Evolutionary conservation across 2,329 filamentous ascomycete species (phyloP).

Genomic region (Alternaria conjuncta): DNA sequence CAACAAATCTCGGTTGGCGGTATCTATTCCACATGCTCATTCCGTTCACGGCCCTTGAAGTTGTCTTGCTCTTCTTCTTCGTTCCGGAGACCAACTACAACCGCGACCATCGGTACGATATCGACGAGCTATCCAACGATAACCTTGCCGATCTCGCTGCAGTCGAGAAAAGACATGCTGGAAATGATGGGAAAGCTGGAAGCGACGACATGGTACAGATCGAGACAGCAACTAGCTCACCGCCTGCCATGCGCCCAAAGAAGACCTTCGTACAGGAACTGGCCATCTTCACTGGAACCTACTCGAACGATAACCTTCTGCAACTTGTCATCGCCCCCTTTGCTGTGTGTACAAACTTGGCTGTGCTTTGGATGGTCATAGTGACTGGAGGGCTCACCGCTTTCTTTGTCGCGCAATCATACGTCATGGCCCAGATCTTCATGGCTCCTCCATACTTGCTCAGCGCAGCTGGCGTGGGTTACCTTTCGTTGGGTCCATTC

Average conservation of each 20-base stretch:
- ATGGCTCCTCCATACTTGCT: slow-evolving; percentile 56
- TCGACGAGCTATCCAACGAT: slow-evolving; percentile 39
- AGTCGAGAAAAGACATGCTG: slow-evolving; percentile 28
- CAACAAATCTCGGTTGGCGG: slow-evolving; percentile 44
- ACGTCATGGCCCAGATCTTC: slow-evolving; percentile 57
- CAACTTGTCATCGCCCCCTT: slow-evolving; percentile 54
- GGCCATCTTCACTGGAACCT: slow-evolving; percentile 49
- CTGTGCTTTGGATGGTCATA: slow-evolving; percentile 59
- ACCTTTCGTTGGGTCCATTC: slow-evolving; percentile 52
- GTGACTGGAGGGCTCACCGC: slow-evolving; percentile 53
- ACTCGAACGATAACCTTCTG: slow-evolving; percentile 48
- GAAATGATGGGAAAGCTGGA: slow-evolving; percentile 7
- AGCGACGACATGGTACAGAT: slow-evolving; percentile 25
- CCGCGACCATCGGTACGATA: slow-evolving; percentile 46
- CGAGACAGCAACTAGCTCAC: slow-evolving; percentile 25
- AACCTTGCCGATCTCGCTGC: slow-evolving; percentile 36
- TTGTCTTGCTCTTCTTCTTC: slow-evolving; percentile 55
- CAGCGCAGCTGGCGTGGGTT: slow-evolving; percentile 51
- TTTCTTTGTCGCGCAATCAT: slow-evolving; percentile 53
- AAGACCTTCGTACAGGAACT: slow-evolving; percentile 48
- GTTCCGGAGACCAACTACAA: slow-evolving; percentile 60
- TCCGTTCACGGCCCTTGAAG: slow-evolving; percentile 54
- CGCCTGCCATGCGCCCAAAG: slow-evolving; percentile 28
- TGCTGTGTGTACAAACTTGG: slow-evolving; percentile 59
- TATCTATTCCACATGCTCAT: slow-evolving; percentile 57